Base-by-base conservation (phyloP, 1,139 yeast species). In the Lodderomyces jiufengensis region DNA sequence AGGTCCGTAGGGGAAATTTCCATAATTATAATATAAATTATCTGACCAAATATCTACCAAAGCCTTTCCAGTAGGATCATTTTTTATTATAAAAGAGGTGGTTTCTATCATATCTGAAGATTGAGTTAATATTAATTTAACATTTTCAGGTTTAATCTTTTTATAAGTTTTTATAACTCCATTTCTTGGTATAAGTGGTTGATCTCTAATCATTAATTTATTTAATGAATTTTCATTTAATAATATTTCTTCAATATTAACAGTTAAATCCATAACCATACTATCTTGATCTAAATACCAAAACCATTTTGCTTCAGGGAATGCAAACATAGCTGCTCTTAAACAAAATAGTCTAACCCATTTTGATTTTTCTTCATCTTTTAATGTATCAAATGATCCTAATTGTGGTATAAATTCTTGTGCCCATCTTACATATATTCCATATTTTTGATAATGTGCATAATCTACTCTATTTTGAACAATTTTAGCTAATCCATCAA, bases 251-350 rank as follows among this genome's bases (percentile, higher is more conserved):
- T 73, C 63, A 29, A 87, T 50, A 42, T 82, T 75, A 27, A 78
- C 65, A 34, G 74, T 72, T 41, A 75, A 62, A 40, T 84, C 74
- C 84, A 82, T 80, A 39, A 88, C 76, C 37, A 84, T 57, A 0
- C 86, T 76, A 49, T 80, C 80, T 51, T 86, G 81, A 54, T 84
- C 95, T 32, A 88, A 54, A 52, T 79, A 88, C 88, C 95, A 84
- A 50, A 86, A 81, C 71, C 86, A 83, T 52, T 84, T 77, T 6
- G 95, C 82, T 29, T 79, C 64, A 1, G 96, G 96, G 63, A 86
- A 85, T 0, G 95, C 90, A 57, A 77, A 77, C 80, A 86, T 77
- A 7, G 96, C 96, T 10, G 90, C 90, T 45, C 94, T 71, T 54
- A 84, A 54, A 28, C 78, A 58, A 41, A 72, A 69, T 26, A 80